Base-by-base conservation (phyloP, 106 monocot genomes). In the Dioscorea dumetorum region DNA sequence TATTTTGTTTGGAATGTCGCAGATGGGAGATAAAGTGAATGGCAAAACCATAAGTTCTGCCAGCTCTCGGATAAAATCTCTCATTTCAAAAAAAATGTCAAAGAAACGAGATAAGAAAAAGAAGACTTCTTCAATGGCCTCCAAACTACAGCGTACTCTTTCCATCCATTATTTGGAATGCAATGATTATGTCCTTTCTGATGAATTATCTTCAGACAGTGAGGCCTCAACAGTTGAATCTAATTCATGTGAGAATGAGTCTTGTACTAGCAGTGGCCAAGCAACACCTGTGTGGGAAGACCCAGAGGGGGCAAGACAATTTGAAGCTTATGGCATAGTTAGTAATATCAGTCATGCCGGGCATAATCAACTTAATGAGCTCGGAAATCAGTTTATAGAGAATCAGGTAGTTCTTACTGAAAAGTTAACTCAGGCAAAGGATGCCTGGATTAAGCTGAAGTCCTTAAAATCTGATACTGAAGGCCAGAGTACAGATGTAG, bases 81-180 rank as follows among this genome's bases (percentile, higher is more conserved):
- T 85, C 19, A 64, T 85, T 48, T 67, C 70, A 10, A 80, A 72
- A 51, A 77, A 72, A 12, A 28, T 83, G 53, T 70, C 62, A 32
- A 70, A 77, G 57, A 82, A 69, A 61, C 72, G 58, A 28, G 56
- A 77, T 13, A 73, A 31, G 16, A 82, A 75, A 70, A 33, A 63
- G 20, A 78, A 85, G 61, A 67, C 64, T 50, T 72, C 82, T 49
- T 64, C 76, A 72, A 69, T 72, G 72, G 64, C 74, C 59, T 60
- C 84, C 24, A 76, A 61, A 18, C 69, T 86, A 49, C 62, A 67
- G 57, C 86, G 81, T 5, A 82, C 84, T 4, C 51, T 75, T 34
- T 89, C 93, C 52, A 86, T 89, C 33, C 93, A 93, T 69, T 86
- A 89, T 62, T 58, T 80, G 71, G 89, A 89, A 51, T 81, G 77